Percentiles rank a stretch among this genome's conserved stretches.
These are phyloP conservation scores for Paracoccidioides lutzii DNA, from an alignment of 2,329 filamentous ascomycete species.

Conservation along the genomic window DNA sequence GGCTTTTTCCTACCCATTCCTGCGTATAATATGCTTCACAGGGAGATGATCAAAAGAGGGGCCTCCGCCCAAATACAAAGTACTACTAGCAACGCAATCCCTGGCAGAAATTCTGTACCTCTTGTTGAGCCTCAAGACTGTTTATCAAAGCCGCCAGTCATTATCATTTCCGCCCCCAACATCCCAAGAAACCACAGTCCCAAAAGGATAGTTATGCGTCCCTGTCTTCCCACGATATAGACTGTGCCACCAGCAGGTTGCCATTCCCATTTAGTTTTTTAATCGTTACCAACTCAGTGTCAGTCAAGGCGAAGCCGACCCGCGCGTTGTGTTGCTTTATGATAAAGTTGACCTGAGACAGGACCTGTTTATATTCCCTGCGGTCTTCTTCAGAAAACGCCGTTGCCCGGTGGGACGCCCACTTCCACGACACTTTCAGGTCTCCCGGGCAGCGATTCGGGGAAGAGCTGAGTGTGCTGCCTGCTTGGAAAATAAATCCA, in stretches of 20 bases:
- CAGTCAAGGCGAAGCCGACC: conserved; percentile 9
- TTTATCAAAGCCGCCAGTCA: neutral
- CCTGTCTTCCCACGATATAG: neutral
- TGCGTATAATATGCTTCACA: conserved; percentile 5
- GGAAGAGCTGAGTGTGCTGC: neutral
- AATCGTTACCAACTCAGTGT: conserved; percentile 8
- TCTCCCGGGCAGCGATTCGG: conserved; percentile 10
- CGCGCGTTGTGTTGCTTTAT: conserved; percentile 9
- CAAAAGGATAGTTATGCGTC: neutral
- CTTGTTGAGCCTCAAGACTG: neutral
- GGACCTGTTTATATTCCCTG: conserved; percentile 8
- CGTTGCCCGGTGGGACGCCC: conserved; percentile 4
- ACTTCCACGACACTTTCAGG: conserved; percentile 12
- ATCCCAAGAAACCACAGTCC: conserved; percentile 1
- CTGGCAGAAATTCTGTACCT: neutral
- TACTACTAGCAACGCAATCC: conserved; percentile 5
- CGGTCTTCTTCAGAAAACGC: neutral
- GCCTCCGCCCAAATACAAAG: conserved; percentile 9
- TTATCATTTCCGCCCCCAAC: neutral
- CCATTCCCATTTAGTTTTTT: neutral
- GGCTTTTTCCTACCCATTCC: neutral
- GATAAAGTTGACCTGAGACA: conserved; percentile 11
- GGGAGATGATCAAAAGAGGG: conserved; percentile 9
- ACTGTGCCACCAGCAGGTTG: neutral
- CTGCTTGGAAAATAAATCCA: conserved; percentile 4